Percentiles rank a stretch among this genome's conserved stretches.
phyloP scores from a whole-genome alignment of 495 filamentous ascomycete genomes.

The Collariella sp. region DNA sequence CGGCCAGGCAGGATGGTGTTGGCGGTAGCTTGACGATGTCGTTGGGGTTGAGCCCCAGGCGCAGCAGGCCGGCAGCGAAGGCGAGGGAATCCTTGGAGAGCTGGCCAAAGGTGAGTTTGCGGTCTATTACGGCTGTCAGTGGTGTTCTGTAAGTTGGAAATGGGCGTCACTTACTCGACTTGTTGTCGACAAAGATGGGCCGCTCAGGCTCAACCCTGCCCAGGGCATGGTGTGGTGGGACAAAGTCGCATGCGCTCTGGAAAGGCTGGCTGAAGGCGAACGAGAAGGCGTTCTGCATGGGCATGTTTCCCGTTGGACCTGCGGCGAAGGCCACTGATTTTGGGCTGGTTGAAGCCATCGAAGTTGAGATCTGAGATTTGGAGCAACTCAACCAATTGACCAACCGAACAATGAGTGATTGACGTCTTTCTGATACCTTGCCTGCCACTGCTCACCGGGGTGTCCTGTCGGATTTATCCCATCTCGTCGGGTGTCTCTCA shows the following conservation, averaged over 20 bases:
- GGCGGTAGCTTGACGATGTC: conserved; percentile 24
- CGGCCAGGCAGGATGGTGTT: conserved; percentile 21
- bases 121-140: conserved; percentile 14
- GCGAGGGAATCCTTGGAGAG: conserved; percentile 19
- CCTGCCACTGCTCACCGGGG: neutral
- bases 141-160: too few relatives aligned
- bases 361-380: neutral
- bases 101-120: conserved; percentile 22
- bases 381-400: neutral
- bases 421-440: neutral
- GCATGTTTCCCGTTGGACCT: conserved; percentile 17
- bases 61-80: conserved; percentile 17
- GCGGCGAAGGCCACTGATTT: conserved; percentile 13
- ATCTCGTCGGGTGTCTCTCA: neutral
- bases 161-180: conserved; percentile 14
- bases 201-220: conserved; percentile 15
- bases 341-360: neutral
- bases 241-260: conserved; percentile 13
- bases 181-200: conserved; percentile 27
- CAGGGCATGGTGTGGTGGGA: conserved; percentile 15
- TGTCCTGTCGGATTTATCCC: neutral
- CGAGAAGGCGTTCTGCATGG: conserved; percentile 18
- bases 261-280: conserved; percentile 28
- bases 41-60: conserved; percentile 18
- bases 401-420: too few relatives aligned